phyloP scores from a whole-genome alignment of 306 rosid species.

The Styphnolobium japonicum region DNA sequence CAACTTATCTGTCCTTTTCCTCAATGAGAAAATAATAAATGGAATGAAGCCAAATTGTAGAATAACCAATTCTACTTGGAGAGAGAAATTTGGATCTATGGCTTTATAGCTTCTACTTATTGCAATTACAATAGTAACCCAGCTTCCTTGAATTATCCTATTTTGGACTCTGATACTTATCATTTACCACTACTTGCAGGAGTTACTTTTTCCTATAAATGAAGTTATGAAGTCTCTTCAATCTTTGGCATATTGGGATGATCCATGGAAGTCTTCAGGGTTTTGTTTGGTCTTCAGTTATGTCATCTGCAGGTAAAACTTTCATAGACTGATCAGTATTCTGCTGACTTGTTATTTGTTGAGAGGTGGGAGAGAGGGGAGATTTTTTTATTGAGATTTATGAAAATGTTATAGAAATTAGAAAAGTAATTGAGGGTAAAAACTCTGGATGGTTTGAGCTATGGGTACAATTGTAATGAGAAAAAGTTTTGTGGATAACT shows the following conservation, averaged over 20 bases:
- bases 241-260: constrained; percentile 84
- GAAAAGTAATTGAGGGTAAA: neutral
- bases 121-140: neutral
- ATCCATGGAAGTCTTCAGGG: constrained; percentile 70
- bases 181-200: constrained; percentile 57
- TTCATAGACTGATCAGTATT: neutral
- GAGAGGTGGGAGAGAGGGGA: neutral
- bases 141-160: constrained; percentile 14
- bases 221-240: constrained; percentile 64
- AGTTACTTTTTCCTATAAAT: constrained; percentile 71
- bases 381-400: neutral
- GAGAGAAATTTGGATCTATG: neutral
- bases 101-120: neutral
- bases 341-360: constrained; percentile 15
- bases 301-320: constrained; percentile 77
- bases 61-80: neutral
- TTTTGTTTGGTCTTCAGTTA: constrained; percentile 67
- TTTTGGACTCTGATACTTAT: constrained; percentile 22
- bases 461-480: constrained; percentile 1
- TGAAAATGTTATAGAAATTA: neutral
- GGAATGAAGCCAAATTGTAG: constrained; percentile 2
- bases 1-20: constrained; percentile 1
- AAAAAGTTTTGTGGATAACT: neutral
- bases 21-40: neutral
- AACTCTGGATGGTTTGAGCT: neutral